Evolutionary conservation across 345 rosid species (phyloP).

Genomic region (Linum usitatissimum): DNA sequence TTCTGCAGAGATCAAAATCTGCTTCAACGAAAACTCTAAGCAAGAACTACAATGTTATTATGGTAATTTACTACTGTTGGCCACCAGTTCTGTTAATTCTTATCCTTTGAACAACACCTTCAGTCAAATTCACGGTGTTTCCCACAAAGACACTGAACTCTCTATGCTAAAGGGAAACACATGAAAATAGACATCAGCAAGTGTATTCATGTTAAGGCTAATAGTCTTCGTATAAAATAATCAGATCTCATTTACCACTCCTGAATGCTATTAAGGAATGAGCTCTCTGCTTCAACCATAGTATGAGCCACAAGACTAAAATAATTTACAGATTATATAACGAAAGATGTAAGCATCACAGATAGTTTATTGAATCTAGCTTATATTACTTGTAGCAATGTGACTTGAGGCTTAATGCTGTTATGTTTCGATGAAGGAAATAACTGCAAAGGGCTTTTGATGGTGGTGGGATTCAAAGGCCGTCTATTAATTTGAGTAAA

Average conservation of each 20-base stretch:
- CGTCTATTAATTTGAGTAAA: too few relatives aligned
- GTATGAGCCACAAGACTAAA: background rate
- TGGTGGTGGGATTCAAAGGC: too few relatives aligned
- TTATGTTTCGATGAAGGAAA: too few relatives aligned
- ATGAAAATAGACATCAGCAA: background rate
- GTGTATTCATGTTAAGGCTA: background rate
- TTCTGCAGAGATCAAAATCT: constrained; percentile 32
- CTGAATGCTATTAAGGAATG: background rate
- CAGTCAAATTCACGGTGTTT: background rate
- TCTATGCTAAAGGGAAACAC: background rate
- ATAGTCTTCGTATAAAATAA: background rate
- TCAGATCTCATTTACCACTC: too few relatives aligned
- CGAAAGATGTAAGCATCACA: too few relatives aligned
- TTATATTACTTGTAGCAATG: too few relatives aligned
- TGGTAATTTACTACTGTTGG: background rate
- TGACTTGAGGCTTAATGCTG: too few relatives aligned
- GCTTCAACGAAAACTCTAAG: background rate
- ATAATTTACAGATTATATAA: too few relatives aligned
- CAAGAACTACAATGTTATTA: background rate
- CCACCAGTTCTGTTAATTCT: background rate
- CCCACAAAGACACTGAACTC: background rate
- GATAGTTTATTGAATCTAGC: too few relatives aligned
- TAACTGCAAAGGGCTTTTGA: too few relatives aligned
- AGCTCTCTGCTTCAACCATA: background rate
- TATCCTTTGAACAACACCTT: background rate